Evolutionary conservation across 495 filamentous ascomycete species (phyloP), one percentile per base, ranked within the genome.

Genomic region (Evernia prunastri): DNA sequence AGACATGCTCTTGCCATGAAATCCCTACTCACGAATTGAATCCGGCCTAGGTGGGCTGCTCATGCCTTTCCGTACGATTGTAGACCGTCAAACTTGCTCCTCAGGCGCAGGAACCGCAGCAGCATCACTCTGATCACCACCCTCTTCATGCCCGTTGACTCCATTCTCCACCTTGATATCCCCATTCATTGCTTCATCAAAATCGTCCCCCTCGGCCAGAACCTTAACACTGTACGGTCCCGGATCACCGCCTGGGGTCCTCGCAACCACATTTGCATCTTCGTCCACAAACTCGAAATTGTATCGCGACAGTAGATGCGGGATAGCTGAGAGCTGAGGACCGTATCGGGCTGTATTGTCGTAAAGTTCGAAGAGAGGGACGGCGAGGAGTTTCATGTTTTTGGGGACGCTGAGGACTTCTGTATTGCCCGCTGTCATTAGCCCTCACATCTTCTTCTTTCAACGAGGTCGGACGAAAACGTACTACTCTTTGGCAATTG

Each of bases 251-350:
- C 92, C 92, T 2, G 94, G 95, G 0, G 94, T 98, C 39, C 86
- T 81, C 13, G 93, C 90, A 25, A 90, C 88, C 6, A 96, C 88
- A 63, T 95, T 86, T 62, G 92, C 93, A 58, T 89, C 82, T 78
- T 98, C 94, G 72, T 98, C 90, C n/a, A 97, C 89, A 72, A 96
- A 97, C 72, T 98, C 95, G 71, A 97, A 98, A 75, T 96, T 94
- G 73, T 96, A 97, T 56, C 92, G 81, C 63, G 90, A 95, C 18
- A 98, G 84, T 1, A 96, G 77, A 71, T 97, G 95, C 11, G 94
- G 94, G 54, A 98, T 97, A 4, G 94, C 93, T 0, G 91, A 95
- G 6, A 98, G 85, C 74, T 98, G 94, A 7, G 94, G 94, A 1
- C 94, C 94, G 72, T 98, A 98, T 64, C 94, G 80, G 4, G 87